phyloP scores from a whole-genome alignment of 345 rosid species.

The Psidium friedrichsthalianum region DNA sequence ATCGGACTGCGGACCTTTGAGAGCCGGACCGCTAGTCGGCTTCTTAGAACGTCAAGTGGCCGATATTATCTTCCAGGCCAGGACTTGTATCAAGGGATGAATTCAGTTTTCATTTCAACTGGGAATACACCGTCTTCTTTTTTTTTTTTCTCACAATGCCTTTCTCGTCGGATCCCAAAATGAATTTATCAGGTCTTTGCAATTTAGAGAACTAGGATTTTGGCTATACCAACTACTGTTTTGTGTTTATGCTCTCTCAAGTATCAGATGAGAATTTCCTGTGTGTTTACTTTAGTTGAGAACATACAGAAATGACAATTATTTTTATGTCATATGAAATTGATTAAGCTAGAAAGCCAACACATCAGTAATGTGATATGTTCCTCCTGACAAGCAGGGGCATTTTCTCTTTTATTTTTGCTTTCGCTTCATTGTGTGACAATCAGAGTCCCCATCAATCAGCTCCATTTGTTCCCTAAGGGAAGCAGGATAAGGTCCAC shows the following conservation, averaged over 20 bases:
- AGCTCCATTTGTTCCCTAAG: not conserved
- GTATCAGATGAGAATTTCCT: not conserved
- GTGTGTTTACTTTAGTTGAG: not conserved
- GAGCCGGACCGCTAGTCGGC: not conserved
- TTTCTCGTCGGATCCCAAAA: not conserved
- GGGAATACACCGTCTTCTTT: not conserved
- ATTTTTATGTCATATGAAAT: not conserved
- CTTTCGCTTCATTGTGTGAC: not conserved
- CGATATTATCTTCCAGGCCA: not conserved
- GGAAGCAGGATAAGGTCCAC: slow-evolving; percentile 28
- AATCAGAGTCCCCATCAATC: slow-evolving; percentile 22
- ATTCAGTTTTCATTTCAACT: not conserved
- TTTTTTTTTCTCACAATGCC: not conserved
- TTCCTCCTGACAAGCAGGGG: not conserved
- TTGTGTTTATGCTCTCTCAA: not conserved
- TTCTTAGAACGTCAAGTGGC: not conserved
- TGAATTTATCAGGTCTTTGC: not conserved
- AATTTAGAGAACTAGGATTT: not conserved
- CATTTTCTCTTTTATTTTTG: not conserved
- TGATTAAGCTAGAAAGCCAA: not conserved
- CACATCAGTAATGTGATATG: not conserved
- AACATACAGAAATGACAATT: not conserved
- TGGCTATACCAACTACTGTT: not conserved
- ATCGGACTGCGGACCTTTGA: not conserved
- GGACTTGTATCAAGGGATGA: not conserved